Conservation (phyloP, 2,329 filamentous ascomycete genomes). For the Dactylonectria estremocensis region DNA sequence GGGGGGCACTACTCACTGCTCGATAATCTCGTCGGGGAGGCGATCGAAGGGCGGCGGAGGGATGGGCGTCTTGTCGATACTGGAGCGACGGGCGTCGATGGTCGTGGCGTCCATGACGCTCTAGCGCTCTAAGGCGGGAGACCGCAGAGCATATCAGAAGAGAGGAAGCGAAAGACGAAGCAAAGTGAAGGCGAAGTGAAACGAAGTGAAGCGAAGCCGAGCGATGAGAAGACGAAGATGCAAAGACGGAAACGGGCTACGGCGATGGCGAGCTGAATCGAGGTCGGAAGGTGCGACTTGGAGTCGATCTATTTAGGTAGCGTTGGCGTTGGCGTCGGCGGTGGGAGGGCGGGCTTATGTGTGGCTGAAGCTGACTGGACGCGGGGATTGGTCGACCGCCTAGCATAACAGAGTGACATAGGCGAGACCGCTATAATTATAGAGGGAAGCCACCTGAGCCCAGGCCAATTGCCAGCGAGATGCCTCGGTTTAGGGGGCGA, state of each 20-base stretch:
- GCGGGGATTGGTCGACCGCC: not conserved
- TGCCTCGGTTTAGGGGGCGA: not conserved
- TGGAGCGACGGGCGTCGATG: constrained; percentile 50
- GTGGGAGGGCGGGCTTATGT: constrained; percentile 21
- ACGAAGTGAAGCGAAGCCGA: not conserved
- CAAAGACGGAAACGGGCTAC: not conserved
- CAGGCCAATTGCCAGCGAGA: not conserved
- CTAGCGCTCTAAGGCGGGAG: constrained; percentile 41
- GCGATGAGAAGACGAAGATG: constrained; percentile 1
- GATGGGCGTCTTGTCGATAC: constrained; percentile 54
- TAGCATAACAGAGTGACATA: not conserved
- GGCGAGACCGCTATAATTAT: not conserved
- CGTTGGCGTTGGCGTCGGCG: constrained; percentile 10
- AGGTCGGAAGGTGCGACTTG: not conserved
- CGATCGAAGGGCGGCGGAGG: constrained; percentile 63
- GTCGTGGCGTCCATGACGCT: constrained; percentile 52
- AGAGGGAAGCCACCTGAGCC: not conserved
- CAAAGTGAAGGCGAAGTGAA: too few species aligned
- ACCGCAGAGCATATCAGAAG: constrained; percentile 44
- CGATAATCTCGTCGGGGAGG: constrained; percentile 78
- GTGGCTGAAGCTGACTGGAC: constrained; percentile 35
- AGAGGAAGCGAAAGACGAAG: constrained; percentile 9
- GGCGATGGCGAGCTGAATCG: not conserved
- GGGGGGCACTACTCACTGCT: constrained; percentile 70
- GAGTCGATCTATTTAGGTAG: not conserved